Evolutionary conservation across 2,329 filamentous ascomycete species (phyloP), one percentile per base, ranked within the genome.

Genomic region (Metarhizium robertsii): DNA sequence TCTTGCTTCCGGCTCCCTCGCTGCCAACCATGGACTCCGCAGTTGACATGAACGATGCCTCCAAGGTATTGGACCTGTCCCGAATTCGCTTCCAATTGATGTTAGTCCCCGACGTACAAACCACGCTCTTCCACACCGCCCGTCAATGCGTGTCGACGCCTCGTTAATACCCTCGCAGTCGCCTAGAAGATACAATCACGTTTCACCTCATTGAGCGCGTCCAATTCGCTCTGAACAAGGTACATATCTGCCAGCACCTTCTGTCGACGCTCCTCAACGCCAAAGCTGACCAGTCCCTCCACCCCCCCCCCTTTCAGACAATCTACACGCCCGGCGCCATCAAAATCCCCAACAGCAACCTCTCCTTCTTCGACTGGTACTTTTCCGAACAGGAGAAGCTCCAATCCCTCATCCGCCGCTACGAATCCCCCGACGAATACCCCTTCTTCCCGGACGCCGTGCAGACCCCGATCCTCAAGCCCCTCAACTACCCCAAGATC

Each of bases 191-290:
- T 69, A 97, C 92, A 59, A 97, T 99, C 67, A 95, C 90, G 62
- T 96, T 95, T 73, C 88, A 96, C 73, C 79, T 99, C 43, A 97
- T 97, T 67, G 94, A 99, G 75, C 87, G 94, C 45, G 92, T 92
- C n/a, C 94, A 99, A 71, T 99, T 97, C 71, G 90, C 92, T 4
- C 80, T 95, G 61, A 97, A 96, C 75, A 78, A 69, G 67, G 71
- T 71, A 60, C 59, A 61, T 16, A 61, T 16, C 51, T 6, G 20
- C 52, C 32, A 38, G 13, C 18, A 14, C 8, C n/a, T 57, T 59
- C 42, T 52, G 43, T 52, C 50, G 43, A 29, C 8, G 45, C 46
- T 32, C 13, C 25, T 32, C 16, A 6, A n/a, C 29, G n/a, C n/a
- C 10, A 45, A 45, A 18, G 10, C 42, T 45, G 42, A 45, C 42